These are phyloP conservation scores for Exophiala viscosa DNA, from an alignment of 2,329 filamentous ascomycete species.

Conservation along the genomic window DNA sequence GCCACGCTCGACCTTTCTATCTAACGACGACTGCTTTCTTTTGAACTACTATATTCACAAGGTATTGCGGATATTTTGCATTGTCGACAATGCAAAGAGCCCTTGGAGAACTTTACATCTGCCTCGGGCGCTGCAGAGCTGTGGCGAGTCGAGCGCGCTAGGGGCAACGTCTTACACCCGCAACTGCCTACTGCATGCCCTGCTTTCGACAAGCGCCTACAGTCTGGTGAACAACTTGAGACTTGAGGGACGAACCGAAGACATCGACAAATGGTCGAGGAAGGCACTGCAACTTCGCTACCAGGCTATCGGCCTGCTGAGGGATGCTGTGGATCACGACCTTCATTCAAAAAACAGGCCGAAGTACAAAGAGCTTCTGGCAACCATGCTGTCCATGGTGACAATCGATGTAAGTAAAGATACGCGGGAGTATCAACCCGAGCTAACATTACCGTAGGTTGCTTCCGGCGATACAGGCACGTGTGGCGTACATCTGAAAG, in stretches of 20 bases:
- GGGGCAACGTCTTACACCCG: slow-evolving; percentile 2
- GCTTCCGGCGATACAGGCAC: slow-evolving; percentile 5
- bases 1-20: slow-evolving; percentile 1
- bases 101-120: slow-evolving; percentile 7
- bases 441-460: not conserved
- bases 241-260: not conserved
- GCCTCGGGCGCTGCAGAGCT: slow-evolving; percentile 4
- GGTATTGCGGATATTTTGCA: not conserved
- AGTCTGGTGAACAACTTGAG: not conserved
- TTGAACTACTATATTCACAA: slow-evolving; percentile 4
- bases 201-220: slow-evolving; percentile 3
- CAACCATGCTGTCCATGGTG: slow-evolving; percentile 7
- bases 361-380: slow-evolving; percentile 6
- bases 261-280: slow-evolving; percentile 1
- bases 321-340: not conserved
- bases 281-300: slow-evolving; percentile 1
- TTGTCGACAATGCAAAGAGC: slow-evolving; percentile 1
- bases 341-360: not conserved
- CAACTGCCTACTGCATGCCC: slow-evolving; percentile 1
- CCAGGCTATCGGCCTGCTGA: slow-evolving; percentile 1
- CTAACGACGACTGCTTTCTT: not conserved
- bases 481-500: slow-evolving; percentile 1
- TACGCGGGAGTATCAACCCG: not conserved
- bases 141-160: not conserved
- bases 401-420: slow-evolving; percentile 1